These are phyloP conservation scores for Aspergillus homomorphus DNA, from an alignment of 495 filamentous ascomycete genomes.

Conservation along the genomic window DNA sequence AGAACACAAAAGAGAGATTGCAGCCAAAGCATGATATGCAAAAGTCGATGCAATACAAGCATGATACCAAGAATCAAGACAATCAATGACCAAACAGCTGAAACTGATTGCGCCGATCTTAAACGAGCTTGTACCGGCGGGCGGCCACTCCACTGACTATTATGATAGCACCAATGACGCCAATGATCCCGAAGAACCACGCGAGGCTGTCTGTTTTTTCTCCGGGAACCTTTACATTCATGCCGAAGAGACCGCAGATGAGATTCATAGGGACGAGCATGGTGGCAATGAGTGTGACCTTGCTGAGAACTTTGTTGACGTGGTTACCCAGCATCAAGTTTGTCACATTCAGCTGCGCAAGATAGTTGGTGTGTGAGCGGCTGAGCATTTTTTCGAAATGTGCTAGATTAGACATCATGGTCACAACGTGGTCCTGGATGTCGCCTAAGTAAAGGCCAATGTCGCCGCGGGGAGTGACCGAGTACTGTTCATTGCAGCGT, in stretches of 20 bases:
- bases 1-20: background rate
- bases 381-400: constrained; percentile 98
- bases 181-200: constrained; percentile 82
- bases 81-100: background rate
- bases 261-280: constrained; percentile 96
- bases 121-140: constrained; percentile 44
- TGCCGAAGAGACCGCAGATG: constrained; percentile 92
- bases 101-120: background rate
- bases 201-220: constrained; percentile 47
- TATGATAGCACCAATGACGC: constrained; percentile 59
- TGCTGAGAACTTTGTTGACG: constrained; percentile 82
- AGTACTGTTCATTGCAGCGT: constrained; percentile 94
- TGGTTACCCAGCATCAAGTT: constrained; percentile 76
- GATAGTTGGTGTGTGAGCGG: constrained; percentile 91
- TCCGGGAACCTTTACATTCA: constrained; percentile 90
- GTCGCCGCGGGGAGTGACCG: constrained; percentile 88
- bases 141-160: constrained; percentile 49
- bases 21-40: background rate
- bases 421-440: constrained; percentile 98
- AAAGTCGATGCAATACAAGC: background rate
- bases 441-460: constrained; percentile 95
- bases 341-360: constrained; percentile 91
- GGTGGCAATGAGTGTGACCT: constrained; percentile 92
- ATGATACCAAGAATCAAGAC: background rate
- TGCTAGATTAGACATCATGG: constrained; percentile 92